phyloP scores from a whole-genome alignment of 148 eudicot genomes.

The Limonium bicolor region DNA sequence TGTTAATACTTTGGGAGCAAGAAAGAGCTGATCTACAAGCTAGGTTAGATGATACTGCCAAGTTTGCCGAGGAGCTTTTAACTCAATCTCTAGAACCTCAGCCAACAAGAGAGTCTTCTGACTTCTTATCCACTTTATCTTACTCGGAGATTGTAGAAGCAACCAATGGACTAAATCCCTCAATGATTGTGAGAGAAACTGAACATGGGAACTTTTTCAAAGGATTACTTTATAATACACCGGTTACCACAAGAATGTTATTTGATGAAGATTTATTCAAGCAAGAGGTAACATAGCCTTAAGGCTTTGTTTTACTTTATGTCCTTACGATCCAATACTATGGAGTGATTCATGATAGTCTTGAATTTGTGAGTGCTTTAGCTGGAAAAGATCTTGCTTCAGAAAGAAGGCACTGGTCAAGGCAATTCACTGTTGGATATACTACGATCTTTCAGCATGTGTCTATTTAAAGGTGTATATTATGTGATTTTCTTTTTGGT shows the following conservation, averaged over 20 bases:
- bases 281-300: conserved; percentile 54
- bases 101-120: not conserved
- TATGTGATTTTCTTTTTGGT: no score
- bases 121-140: not conserved
- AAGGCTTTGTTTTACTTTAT: not conserved
- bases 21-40: no score
- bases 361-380: not conserved
- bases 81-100: no score
- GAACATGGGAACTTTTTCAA: conserved; percentile 53
- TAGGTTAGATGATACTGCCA: conserved; percentile 4
- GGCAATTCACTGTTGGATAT: no score
- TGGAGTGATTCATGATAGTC: not conserved
- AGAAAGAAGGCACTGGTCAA: no score
- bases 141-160: conserved; percentile 1
- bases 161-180: not conserved
- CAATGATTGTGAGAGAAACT: not conserved
- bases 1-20: not conserved
- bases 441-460: no score
- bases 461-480: no score
- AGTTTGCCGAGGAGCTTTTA: not conserved
- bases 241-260: conserved; percentile 56
- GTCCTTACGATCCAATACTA: not conserved
- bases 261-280: conserved; percentile 37
- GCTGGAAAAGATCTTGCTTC: no score
- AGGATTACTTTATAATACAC: conserved; percentile 49